Base-by-base conservation (phyloP, 2,329 filamentous ascomycete species). In the Aspergillus jensenii region DNA sequence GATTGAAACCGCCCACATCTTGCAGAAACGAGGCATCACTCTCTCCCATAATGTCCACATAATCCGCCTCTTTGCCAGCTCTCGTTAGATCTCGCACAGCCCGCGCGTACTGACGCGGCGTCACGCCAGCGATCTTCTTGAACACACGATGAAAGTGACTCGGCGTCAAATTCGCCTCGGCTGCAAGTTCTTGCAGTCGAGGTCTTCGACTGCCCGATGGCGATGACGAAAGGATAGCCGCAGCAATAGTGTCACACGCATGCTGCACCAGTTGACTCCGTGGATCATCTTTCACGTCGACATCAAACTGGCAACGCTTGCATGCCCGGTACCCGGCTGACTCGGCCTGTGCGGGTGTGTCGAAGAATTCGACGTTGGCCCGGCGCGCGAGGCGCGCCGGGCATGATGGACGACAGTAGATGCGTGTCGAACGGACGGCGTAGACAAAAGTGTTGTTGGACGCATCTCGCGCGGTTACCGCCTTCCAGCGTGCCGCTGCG, bases 61-160 rank as follows among this genome's bases (percentile, higher is more conserved):
- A 5, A 40, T 40, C 37, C 37, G 37, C 37, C 37, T 40, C 37
- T 40, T 40, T 40, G 37, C 37, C 7, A 40, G 37, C 37, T 40
- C 37, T 40, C 37, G 37, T 8, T 40, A 8, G 4, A 40, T 40
- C 37, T 40, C 37, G 37, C 37, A 40, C 37, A 8, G 37, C 37
- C 37, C 37, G 37, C 7, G 37, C 37, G 7, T 40, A 40, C 37
- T 40, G 37, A 17, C 4, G 37, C 6, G 37, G 37, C 37, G 37
- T 40, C 37, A 40, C 37, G 4, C 37, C 37, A 8, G 37, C 37
- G 37, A 40, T 78, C 65, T 79, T 79, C 69, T 84, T 86, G 66
- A 87, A 87, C 4, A 83, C 77, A 23, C 83, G 79, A 64, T 85
- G 82, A 51, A 87, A 83, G 65, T 87, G 83, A 70, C 83, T 81